Evolutionary conservation across 495 filamentous ascomycete species (phyloP), one percentile per base, ranked within the genome.

Genomic region (Immersiella caudata): DNA sequence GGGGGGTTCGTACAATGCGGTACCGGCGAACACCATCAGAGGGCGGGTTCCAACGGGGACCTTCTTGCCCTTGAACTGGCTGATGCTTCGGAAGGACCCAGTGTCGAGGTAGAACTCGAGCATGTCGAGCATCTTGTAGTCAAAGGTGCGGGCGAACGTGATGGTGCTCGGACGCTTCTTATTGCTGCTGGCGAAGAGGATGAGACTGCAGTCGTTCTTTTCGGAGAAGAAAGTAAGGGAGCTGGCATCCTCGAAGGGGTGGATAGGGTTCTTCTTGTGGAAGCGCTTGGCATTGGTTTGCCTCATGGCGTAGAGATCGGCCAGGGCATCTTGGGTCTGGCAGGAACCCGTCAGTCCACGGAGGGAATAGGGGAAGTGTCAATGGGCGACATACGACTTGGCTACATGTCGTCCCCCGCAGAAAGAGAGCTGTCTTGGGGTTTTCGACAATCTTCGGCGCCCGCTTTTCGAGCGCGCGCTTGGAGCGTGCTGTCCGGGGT

Each of bases 161-260:
- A 99, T 76, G 66, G 87, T 89, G 77, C 98, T 92, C 11, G 94
- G 95, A 20, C 95, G 86, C 83, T 99, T 99, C 85, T 98, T 99
- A 77, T 82, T 90, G 80, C 89, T 88, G 75, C 86, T 89, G 26
- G 88, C 92, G 72, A 95, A 94, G 62, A 94, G 86, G 20, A 84
- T 68, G 51, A 77, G 50, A 52, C 89, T 89, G 71, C 91, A 88
- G 79, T 99, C 95, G 76, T 99, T 99, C 83, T 98, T 99, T 73
- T 92, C 87, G 68, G 89, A 89, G 81, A 98, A 91, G 83, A 99
- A 98, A 75, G 96, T 91, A 25, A 99, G 84, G 21, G 89, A 91
- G 18, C 90, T 83, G 62, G 90, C 79, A 76, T 94, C 94, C 79
- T 97, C 96, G 79, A 98, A 99, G 2, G 95, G 95, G 75, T 93